These are phyloP conservation scores for Elaeagnus macrophylla DNA, from an alignment of 306 rosid genomes.

Conservation along the genomic window DNA sequence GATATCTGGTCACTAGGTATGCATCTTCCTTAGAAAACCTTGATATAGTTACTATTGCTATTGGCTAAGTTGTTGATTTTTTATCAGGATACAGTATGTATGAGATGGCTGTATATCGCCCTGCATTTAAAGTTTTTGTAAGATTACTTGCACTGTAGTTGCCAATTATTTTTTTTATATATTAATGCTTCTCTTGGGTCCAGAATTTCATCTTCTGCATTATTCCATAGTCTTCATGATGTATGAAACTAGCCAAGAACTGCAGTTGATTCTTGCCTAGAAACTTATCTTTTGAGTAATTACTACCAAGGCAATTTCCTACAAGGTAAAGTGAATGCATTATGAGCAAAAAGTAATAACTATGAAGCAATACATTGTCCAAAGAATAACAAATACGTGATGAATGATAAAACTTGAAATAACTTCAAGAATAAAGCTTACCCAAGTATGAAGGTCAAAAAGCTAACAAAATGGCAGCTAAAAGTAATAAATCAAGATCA, in stretches of 20 bases:
- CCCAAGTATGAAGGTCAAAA: too few species aligned
- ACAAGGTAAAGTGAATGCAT: too few species aligned
- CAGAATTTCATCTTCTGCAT: background rate
- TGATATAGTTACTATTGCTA: slow-evolving; percentile 8
- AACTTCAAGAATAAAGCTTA: too few species aligned
- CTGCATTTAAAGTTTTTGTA: slow-evolving; percentile 98
- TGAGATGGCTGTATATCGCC: slow-evolving; percentile 99
- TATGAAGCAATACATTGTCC: too few species aligned
- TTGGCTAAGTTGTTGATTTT: slow-evolving; percentile 24
- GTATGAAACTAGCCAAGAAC: background rate
- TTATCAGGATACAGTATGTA: slow-evolving; percentile 87
- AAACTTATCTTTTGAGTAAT: too few species aligned
- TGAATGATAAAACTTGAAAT: too few species aligned
- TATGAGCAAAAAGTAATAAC: too few species aligned
- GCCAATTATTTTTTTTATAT: background rate
- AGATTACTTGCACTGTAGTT: slow-evolving; percentile 30
- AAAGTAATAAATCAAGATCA: too few species aligned
- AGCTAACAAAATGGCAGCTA: too few species aligned
- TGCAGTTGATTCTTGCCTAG: too few species aligned
- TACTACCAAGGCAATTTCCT: too few species aligned
- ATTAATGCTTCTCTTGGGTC: background rate
- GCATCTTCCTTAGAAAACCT: slow-evolving; percentile 13
- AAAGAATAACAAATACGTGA: too few species aligned
- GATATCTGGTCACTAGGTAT: slow-evolving; percentile 99
- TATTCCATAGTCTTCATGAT: background rate